Evolutionary conservation across 176 grass and related monocot genomes (phyloP), one percentile per base, ranked within the genome.

Genomic region (Phoenix roebelenii): DNA sequence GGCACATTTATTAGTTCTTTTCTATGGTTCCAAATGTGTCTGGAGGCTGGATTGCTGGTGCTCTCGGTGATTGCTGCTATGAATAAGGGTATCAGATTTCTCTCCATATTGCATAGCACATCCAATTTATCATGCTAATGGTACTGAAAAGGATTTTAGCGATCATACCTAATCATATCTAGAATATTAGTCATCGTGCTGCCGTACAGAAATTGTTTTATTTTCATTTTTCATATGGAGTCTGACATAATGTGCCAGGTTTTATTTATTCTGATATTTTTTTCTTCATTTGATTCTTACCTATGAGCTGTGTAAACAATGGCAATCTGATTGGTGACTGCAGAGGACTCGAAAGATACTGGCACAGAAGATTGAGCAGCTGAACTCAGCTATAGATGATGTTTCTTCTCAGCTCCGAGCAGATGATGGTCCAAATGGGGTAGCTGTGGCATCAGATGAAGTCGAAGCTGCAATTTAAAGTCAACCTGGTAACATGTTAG

Each of bases 381-480:
- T 64, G 61, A 64, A 64, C 19, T 49, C 35, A 5, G 61, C 61
- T 7, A 64, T 64, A 12, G 61, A 64, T 23, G 61, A 50, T 24
- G 61, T 64, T 50, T 64, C 61, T 50, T 64, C 61, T 16, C 61
- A 64, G 39, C 61, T 64, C 19, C 61, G 10, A 23, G 15, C 9
- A 7, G 61, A 50, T 17, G 61, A 64, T 25, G 48, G 1, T 16
- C 61, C 61, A 24, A 64, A 64, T 51, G 61, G 61, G 15, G 61
- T 22, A 23, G 44, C 48, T 64, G 61, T 64, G 18, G 44, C 12
- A 64, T 64, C 61, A 16, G 61, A 64, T 64, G 61, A 64, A 16
- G 9, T 64, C 16, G 61, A 64, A 56, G 6, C 54, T 56, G 54
- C 54, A 18, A 23, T 56, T 10, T 56, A 56, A 56, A 23, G 12